These are phyloP conservation scores for Xerocomellus dryophilus DNA, from an alignment of 768 basidiomycete species.

Conservation along the genomic window DNA sequence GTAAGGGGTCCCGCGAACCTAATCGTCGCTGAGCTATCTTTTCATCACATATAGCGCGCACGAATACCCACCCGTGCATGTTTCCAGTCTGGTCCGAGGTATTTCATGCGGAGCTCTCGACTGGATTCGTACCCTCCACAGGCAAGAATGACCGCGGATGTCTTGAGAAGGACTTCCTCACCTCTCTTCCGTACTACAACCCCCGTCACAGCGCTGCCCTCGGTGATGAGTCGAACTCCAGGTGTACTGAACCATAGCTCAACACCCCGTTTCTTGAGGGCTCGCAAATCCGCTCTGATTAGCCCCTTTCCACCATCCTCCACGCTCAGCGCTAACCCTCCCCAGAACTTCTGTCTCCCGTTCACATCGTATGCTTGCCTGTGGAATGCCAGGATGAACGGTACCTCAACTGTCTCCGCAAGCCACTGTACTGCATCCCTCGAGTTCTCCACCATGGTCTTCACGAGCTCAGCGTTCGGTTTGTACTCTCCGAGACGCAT, in stretches of 20 bases:
- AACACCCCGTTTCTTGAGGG: slow-evolving; percentile 48
- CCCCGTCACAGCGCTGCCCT: slow-evolving; percentile 43
- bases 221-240: slow-evolving; percentile 35
- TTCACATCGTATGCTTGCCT: slow-evolving; percentile 65
- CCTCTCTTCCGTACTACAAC: slow-evolving; percentile 43
- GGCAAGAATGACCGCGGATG: slow-evolving; percentile 54
- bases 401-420: slow-evolving; percentile 45
- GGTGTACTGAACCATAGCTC: slow-evolving; percentile 56
- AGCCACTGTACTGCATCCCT: slow-evolving; percentile 60
- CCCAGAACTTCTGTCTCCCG: slow-evolving; percentile 67
- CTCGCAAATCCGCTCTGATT: slow-evolving; percentile 51
- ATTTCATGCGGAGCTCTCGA: slow-evolving; percentile 44
- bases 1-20: slow-evolving; percentile 72
- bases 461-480: slow-evolving; percentile 49
- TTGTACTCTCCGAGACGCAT: slow-evolving; percentile 54
- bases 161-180: slow-evolving; percentile 34
- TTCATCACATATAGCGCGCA: not conserved
- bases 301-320: slow-evolving; percentile 67
- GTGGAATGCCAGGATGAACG: slow-evolving; percentile 59
- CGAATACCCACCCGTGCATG: slow-evolving; percentile 47
- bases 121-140: slow-evolving; percentile 68
- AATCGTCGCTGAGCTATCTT: not conserved
- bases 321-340: slow-evolving; percentile 61
- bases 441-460: slow-evolving; percentile 52
- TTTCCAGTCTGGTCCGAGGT: slow-evolving; percentile 60